Conservation (phyloP, 1,284 basidiomycete genomes). For the Sanghuangporus weigelae region DNA sequence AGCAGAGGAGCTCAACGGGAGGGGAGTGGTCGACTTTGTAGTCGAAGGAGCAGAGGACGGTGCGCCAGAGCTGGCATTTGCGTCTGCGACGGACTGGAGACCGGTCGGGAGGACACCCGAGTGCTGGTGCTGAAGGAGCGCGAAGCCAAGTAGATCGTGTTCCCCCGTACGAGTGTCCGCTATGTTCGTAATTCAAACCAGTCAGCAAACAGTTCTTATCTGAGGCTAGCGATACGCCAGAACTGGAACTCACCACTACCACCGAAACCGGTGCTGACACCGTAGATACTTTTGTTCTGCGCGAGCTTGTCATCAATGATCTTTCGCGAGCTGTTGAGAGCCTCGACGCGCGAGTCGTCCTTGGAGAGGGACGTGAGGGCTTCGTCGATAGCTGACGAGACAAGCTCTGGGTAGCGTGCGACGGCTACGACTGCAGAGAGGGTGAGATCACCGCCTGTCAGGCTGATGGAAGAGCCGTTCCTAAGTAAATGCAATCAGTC, state of each 20-base stretch:
- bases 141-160: constrained; percentile 63
- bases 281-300: constrained; percentile 68
- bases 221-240: neutral
- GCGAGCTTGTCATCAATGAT: constrained; percentile 65
- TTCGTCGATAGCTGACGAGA: constrained; percentile 48
- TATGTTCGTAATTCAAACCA: constrained; percentile 21
- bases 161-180: constrained; percentile 70
- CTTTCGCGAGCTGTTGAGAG: constrained; percentile 52
- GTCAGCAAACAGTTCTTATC: constrained; percentile 21
- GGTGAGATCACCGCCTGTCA: constrained; percentile 68
- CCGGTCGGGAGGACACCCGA: constrained; percentile 61
- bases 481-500: constrained; percentile 29
- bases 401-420: constrained; percentile 54
- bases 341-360: constrained; percentile 33
- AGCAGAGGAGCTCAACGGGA: constrained; percentile 64
- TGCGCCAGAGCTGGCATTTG: constrained; percentile 39
- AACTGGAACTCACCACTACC: constrained; percentile 51
- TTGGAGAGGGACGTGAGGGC: constrained; percentile 18
- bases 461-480: constrained; percentile 51
- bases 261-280: constrained; percentile 80
- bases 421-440: constrained; percentile 70
- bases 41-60: constrained; percentile 17
- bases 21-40: constrained; percentile 27
- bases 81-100: constrained; percentile 8
- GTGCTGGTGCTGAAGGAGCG: constrained; percentile 78